These are phyloP conservation scores for Castanospermum australe DNA, from an alignment of 306 rosid species.

Conservation along the genomic window DNA sequence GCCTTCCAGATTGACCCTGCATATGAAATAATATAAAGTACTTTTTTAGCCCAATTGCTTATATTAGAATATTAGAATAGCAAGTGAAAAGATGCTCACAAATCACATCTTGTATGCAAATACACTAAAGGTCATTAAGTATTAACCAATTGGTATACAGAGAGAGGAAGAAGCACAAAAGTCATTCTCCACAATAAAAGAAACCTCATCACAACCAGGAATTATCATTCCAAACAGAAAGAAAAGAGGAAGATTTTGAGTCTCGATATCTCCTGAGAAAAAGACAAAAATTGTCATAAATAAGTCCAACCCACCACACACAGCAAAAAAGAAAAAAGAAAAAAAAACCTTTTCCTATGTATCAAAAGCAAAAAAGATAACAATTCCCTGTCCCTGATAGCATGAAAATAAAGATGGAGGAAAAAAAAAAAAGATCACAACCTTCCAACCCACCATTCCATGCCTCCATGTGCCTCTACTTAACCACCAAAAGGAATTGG, in stretches of 20 bases:
- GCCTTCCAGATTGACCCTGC: conserved; percentile 49
- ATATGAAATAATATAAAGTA: not conserved
- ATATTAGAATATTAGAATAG: not conserved
- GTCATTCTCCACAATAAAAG: not conserved
- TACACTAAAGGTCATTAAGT: not conserved
- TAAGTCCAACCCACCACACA: not conserved
- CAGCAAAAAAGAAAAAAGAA: too few species aligned
- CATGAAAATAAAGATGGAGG: not conserved
- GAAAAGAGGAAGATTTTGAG: not conserved
- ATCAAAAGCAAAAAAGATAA: conserved; percentile 17
- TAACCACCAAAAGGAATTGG: conserved; percentile 11
- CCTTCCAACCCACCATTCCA: not conserved
- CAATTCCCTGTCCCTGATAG: not conserved
- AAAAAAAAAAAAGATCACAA: not conserved
- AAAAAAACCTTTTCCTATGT: not conserved
- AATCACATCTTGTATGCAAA: not conserved
- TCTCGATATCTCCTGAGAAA: not conserved
- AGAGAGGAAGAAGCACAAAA: not conserved
- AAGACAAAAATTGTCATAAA: not conserved
- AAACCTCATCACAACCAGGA: not conserved
- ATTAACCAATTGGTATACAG: not conserved
- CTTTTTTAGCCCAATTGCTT: not conserved
- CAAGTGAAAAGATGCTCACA: not conserved
- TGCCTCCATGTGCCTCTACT: not conserved
- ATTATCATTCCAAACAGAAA: not conserved